Base-by-base conservation (phyloP, 148 eudicot genomes). In the Camellia sinensis region DNA sequence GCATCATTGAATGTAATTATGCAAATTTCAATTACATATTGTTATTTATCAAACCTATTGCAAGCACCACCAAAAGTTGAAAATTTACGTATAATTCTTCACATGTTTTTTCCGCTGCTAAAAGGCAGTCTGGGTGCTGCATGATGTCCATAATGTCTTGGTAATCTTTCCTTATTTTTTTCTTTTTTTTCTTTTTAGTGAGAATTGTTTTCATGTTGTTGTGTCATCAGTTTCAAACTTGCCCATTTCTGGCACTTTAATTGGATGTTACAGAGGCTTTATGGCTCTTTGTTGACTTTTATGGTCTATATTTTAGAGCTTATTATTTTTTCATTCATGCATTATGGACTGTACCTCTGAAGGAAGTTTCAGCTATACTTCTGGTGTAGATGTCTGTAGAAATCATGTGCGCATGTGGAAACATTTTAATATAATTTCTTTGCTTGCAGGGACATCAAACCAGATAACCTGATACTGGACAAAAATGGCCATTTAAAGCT, bases 391-490 rank as follows among this genome's bases (percentile, higher is more conserved):
- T n/a, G 41, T 18, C 60, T 67, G 66, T 18, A 15, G 12, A 67
- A 53, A 73, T 63, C 50, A n/a, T 59, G 41, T 50, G 50, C 45
- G 66, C 48, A 22, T 54, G 29, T 22, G 8, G 74, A 41, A 48
- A 22, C 6, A 12, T 59, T n/a, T n/a, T 64, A 54, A 64, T 64
- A 45, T 75, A 52, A 59, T 50, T 52, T 75, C 57, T 78, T 54
- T 77, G 67, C 68, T 60, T 79, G 19, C 80, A 91, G 95, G 89
- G 95, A 91, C 82, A 91, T 91, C 77, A 91, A 91, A 83, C 92
- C 95, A 66, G 92, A 91, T 78, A 91, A 91, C 82, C 87, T 91
- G 79, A 88, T 91, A 79, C 85, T 91, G 76, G 95, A 91, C 85
- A 87, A 81, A 81, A 88, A 89, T 82, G 95, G 95, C 66, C 95